Evolutionary conservation across 306 rosid species (phyloP).

Genomic region (Biancaea sappan): DNA sequence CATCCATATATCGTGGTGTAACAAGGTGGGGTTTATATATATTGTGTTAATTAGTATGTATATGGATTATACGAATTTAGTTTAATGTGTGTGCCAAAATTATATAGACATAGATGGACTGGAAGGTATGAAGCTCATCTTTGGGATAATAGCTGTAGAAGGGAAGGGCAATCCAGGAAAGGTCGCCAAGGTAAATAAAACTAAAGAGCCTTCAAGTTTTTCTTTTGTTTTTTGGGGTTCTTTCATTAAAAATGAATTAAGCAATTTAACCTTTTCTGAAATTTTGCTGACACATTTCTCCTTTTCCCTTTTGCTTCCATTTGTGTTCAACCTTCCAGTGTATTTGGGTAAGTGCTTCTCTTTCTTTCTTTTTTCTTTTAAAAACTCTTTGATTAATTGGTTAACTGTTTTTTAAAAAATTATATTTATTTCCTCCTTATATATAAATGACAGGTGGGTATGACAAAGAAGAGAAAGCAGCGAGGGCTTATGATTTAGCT

Average conservation of each 20-base stretch:
- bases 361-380: neutral
- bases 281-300: slow-evolving; percentile 29
- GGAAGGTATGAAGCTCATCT: slow-evolving; percentile 93
- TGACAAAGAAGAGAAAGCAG: slow-evolving; percentile 95
- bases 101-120: slow-evolving; percentile 80
- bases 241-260: too few relatives aligned
- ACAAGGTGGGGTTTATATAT: slow-evolving; percentile 46
- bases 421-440: neutral
- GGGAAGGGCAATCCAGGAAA: slow-evolving; percentile 89
- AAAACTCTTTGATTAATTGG: too few relatives aligned
- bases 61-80: neutral
- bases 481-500: slow-evolving; percentile 90
- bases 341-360: slow-evolving; percentile 45
- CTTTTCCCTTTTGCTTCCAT: slow-evolving; percentile 24
- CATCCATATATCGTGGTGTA: slow-evolving; percentile 77
- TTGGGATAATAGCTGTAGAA: slow-evolving; percentile 89
- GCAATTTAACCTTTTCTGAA: too few relatives aligned
- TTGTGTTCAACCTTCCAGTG: slow-evolving; percentile 40
- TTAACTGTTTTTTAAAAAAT: too few relatives aligned
- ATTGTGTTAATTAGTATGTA: too few relatives aligned
- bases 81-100: neutral
- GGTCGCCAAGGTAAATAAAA: slow-evolving; percentile 70
- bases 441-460: slow-evolving; percentile 75
- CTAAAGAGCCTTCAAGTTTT: neutral
- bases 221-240: too few relatives aligned